Evolutionary conservation across 208 protist genomes (phyloP).

Genomic region (Novymonas esmeraldas): DNA sequence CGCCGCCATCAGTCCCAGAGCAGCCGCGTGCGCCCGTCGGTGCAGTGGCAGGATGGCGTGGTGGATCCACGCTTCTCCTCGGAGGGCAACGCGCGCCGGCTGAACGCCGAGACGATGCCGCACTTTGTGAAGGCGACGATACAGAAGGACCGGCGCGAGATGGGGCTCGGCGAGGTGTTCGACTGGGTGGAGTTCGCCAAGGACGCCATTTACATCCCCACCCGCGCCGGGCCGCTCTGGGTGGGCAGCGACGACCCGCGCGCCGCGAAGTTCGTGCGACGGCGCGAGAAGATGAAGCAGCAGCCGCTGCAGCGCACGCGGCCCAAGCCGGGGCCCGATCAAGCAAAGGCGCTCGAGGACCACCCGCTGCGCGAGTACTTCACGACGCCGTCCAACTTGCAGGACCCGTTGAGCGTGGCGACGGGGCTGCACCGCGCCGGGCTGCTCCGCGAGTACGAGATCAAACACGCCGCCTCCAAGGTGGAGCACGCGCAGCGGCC

Average conservation of each 20-base stretch:
- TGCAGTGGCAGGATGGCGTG: constrained; percentile 73
- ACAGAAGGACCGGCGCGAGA: constrained; percentile 87
- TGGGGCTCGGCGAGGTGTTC: constrained; percentile 81
- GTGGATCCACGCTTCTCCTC: constrained; percentile 77
- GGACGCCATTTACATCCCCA: constrained; percentile 88
- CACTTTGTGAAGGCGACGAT: constrained; percentile 91
- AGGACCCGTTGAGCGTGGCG: constrained; percentile 82
- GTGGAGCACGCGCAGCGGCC: constrained; percentile 79
- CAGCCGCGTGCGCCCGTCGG: constrained; percentile 34
- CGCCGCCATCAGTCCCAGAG: constrained; percentile 74
- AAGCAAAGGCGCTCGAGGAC: constrained; percentile 76
- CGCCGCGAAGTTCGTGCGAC: constrained; percentile 70
- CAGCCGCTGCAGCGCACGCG: constrained; percentile 80
- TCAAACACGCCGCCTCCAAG: constrained; percentile 83
- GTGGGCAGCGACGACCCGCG: constrained; percentile 88
- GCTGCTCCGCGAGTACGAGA: constrained; percentile 80
- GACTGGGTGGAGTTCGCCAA: constrained; percentile 91
- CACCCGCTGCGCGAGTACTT: constrained; percentile 89
- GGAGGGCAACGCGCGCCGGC: constrained; percentile 64
- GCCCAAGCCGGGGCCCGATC: constrained; percentile 73
- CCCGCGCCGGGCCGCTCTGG: constrained; percentile 82
- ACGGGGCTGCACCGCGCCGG: constrained; percentile 80
- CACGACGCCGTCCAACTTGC: constrained; percentile 79
- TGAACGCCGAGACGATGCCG: constrained; percentile 86
- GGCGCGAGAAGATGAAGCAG: constrained; percentile 83